These are phyloP conservation scores for Pyrenophora seminiperda DNA, from an alignment of 2,329 filamentous ascomycete species.

Conservation along the genomic window DNA sequence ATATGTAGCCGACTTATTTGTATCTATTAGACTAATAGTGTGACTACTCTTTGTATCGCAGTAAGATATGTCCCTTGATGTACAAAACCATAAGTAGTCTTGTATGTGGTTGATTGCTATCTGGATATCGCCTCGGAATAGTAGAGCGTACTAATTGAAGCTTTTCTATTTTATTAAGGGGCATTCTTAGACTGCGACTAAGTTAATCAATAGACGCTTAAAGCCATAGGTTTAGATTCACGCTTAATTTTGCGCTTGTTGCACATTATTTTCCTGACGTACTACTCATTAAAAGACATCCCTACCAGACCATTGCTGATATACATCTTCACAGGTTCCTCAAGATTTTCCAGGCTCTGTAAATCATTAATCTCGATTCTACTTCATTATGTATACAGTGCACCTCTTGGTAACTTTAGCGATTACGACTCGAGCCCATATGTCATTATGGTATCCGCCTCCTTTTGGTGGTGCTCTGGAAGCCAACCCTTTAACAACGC, in stretches of 20 bases:
- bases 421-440: slow-evolving; percentile 31
- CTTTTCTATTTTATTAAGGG: background rate
- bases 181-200: background rate
- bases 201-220: background rate
- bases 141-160: background rate
- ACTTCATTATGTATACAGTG: background rate
- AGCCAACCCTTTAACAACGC: slow-evolving; percentile 33
- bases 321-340: background rate
- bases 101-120: background rate
- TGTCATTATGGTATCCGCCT: slow-evolving; percentile 49
- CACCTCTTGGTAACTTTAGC: background rate
- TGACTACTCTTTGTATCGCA: background rate
- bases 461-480: slow-evolving; percentile 51
- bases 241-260: background rate
- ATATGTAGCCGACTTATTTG: background rate
- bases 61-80: background rate
- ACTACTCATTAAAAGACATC: background rate
- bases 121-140: background rate
- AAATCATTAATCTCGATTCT: background rate
- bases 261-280: background rate
- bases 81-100: background rate
- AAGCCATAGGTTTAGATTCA: background rate
- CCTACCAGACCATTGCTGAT: background rate
- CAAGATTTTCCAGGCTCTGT: background rate
- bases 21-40: background rate